A percentile compares a stretch with the other conserved stretches of the same genome.
phyloP scores from a whole-genome alignment of 352 stramenopile genomes.

The Phytopythium litorale region DNA sequence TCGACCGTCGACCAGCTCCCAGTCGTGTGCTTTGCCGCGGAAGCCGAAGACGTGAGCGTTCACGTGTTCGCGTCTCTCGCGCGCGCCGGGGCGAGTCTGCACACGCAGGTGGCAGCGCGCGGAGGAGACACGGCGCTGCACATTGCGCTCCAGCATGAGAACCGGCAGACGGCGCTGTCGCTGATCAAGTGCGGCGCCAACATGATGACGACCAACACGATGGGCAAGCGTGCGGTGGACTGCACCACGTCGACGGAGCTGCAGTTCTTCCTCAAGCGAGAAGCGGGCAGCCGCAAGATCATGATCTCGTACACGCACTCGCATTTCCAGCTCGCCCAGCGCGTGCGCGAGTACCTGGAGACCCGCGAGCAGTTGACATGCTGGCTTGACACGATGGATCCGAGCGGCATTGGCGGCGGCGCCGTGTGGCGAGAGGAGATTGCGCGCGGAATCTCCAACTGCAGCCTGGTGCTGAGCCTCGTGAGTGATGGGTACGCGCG shows the following conservation, averaged over 20 bases:
- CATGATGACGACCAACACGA: constrained; percentile 62
- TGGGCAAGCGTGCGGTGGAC: constrained; percentile 66
- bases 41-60: constrained; percentile 49
- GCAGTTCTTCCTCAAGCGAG: constrained; percentile 74
- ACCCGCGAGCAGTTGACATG: constrained; percentile 55
- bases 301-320: constrained; percentile 85
- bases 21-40: constrained; percentile 61
- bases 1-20: constrained; percentile 27
- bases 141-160: constrained; percentile 66
- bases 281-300: constrained; percentile 64
- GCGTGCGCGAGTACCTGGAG: constrained; percentile 62
- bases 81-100: constrained; percentile 33
- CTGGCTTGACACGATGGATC: constrained; percentile 86
- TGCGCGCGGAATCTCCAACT: constrained; percentile 69
- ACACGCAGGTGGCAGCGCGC: constrained; percentile 21
- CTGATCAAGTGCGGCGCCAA: constrained; percentile 70
- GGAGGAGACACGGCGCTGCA: constrained; percentile 70
- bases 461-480: constrained; percentile 66
- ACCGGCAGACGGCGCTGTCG: constrained; percentile 56
- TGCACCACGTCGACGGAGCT: constrained; percentile 77
- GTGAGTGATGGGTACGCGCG: constrained; percentile 68
- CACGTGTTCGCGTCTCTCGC: constrained; percentile 45
- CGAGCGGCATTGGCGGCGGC: constrained; percentile 66
- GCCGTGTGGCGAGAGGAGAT: constrained; percentile 82
- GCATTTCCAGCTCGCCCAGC: constrained; percentile 54